phyloP scores from a whole-genome alignment of 768 basidiomycete species.

The Termitomyces sp. region DNA sequence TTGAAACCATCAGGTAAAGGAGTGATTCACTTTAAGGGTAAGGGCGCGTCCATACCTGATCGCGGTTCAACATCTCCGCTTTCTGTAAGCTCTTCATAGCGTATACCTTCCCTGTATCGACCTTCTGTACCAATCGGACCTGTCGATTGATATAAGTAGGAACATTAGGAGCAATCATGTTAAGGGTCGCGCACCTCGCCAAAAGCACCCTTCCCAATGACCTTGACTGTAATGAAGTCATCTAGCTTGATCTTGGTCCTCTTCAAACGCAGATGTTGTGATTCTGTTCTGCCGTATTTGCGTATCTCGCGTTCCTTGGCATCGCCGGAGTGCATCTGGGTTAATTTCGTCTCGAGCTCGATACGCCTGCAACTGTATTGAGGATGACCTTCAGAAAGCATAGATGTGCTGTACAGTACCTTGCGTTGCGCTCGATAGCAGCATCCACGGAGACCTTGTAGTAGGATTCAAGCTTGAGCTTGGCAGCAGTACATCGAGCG shows the following conservation, averaged over 20 bases:
- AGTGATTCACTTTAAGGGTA: not conserved
- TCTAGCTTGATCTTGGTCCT: constrained; percentile 90
- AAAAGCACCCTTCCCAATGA: constrained; percentile 98
- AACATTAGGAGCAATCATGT: not conserved
- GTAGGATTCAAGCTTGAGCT: constrained; percentile 94
- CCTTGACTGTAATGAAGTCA: constrained; percentile 95
- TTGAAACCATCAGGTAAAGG: not conserved
- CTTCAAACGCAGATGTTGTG: constrained; percentile 84
- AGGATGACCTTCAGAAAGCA: not conserved
- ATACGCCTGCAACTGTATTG: constrained; percentile 55
- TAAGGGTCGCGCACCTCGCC: constrained; percentile 65
- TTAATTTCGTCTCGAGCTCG: constrained; percentile 81
- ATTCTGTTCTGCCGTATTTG: constrained; percentile 82
- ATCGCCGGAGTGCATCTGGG: constrained; percentile 69
- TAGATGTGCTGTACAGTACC: constrained; percentile 42
- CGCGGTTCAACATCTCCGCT: constrained; percentile 98
- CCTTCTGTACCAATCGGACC: constrained; percentile 95
- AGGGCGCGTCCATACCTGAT: constrained; percentile 62
- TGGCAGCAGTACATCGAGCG: constrained; percentile 88
- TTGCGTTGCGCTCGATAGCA: constrained; percentile 91
- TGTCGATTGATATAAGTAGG: constrained; percentile 20
- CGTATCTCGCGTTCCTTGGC: constrained; percentile 86
- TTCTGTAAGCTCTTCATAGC: constrained; percentile 99
- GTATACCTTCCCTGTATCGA: constrained; percentile 96
- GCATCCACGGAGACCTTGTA: constrained; percentile 98